Percentiles rank a stretch among this genome's conserved stretches.
Conservation (phyloP, 768 basidiomycete species). For the Boletus barrowsii region DNA sequence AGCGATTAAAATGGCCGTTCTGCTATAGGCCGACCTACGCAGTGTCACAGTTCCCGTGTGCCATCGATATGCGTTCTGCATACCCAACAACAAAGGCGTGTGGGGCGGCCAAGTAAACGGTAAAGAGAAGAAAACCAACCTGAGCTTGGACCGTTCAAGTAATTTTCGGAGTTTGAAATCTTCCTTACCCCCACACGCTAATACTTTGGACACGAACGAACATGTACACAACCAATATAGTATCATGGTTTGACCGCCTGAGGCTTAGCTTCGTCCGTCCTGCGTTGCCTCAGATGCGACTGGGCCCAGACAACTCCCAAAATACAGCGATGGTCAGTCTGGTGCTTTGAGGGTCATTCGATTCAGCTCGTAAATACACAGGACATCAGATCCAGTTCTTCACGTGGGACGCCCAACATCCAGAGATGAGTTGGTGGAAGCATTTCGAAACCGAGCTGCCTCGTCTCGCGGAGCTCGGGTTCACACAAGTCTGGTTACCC, state of each 20-base stretch:
- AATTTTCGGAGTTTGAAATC: no score
- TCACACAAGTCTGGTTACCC: conserved; percentile 82
- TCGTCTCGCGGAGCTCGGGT: conserved; percentile 58
- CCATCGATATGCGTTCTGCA: conserved; percentile 62
- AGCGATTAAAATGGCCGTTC: conserved; percentile 79
- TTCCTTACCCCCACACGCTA: neutral
- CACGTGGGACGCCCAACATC: conserved; percentile 68
- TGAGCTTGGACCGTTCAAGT: no score
- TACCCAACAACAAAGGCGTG: conserved; percentile 45
- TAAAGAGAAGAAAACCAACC: conserved; percentile 14
- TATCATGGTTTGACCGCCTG: conserved; percentile 24
- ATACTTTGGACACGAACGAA: neutral
- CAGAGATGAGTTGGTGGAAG: conserved; percentile 74
- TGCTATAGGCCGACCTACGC: conserved; percentile 47
- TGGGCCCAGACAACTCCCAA: conserved; percentile 47
- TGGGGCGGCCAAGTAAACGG: conserved; percentile 46
- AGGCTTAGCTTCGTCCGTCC: conserved; percentile 28
- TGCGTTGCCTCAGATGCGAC: conserved; percentile 57
- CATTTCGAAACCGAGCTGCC: conserved; percentile 68
- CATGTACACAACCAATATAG: conserved; percentile 9
- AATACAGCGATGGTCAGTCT: conserved; percentile 68
- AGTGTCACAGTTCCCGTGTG: conserved; percentile 39
- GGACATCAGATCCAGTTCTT: conserved; percentile 70
- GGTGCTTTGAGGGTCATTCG: neutral
- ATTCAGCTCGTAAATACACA: neutral